phyloP scores from a whole-genome alignment of 2,329 filamentous ascomycete genomes.

The Monosporascus sp. region DNA sequence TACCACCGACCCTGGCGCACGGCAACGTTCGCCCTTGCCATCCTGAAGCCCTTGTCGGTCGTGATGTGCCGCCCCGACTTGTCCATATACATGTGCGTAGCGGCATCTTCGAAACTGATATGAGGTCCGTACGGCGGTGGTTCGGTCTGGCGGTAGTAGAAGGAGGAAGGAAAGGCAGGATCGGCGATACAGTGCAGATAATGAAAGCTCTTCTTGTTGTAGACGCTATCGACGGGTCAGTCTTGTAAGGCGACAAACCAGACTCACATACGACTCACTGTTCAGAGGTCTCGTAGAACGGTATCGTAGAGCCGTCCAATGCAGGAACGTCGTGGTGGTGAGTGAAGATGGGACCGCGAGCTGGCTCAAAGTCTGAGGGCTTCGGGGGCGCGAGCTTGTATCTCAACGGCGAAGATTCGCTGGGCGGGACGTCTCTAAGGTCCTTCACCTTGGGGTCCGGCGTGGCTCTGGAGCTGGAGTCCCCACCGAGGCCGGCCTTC shows the following conservation, averaged over 20 bases:
- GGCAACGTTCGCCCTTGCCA: slow-evolving; percentile 84
- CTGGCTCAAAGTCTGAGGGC: slow-evolving; percentile 54
- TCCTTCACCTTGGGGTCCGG: slow-evolving; percentile 47
- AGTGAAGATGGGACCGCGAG: slow-evolving; percentile 53
- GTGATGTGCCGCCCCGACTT: slow-evolving; percentile 71
- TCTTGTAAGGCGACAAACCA: not conserved
- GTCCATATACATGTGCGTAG: slow-evolving; percentile 79
- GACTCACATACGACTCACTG: slow-evolving; percentile 43
- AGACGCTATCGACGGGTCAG: slow-evolving; percentile 38
- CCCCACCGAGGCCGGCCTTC: slow-evolving; percentile 43
- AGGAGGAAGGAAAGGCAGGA: slow-evolving; percentile 75
- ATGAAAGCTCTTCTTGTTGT: slow-evolving; percentile 70
- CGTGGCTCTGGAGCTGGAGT: slow-evolving; percentile 44
- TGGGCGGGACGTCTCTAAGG: slow-evolving; percentile 32
- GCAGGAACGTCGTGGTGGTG: slow-evolving; percentile 48
- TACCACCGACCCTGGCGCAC: slow-evolving; percentile 87
- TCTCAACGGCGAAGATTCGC: slow-evolving; percentile 48
- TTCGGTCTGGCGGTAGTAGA: slow-evolving; percentile 88
- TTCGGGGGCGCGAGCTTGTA: slow-evolving; percentile 63
- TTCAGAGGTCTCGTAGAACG: slow-evolving; percentile 60
- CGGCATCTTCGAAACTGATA: slow-evolving; percentile 89
- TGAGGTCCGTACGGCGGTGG: slow-evolving; percentile 76
- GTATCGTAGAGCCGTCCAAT: slow-evolving; percentile 44
- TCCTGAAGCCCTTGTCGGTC: slow-evolving; percentile 88
- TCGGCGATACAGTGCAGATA: slow-evolving; percentile 91